phyloP scores from a whole-genome alignment of 345 rosid species.

The Eucalyptus viminalis region DNA sequence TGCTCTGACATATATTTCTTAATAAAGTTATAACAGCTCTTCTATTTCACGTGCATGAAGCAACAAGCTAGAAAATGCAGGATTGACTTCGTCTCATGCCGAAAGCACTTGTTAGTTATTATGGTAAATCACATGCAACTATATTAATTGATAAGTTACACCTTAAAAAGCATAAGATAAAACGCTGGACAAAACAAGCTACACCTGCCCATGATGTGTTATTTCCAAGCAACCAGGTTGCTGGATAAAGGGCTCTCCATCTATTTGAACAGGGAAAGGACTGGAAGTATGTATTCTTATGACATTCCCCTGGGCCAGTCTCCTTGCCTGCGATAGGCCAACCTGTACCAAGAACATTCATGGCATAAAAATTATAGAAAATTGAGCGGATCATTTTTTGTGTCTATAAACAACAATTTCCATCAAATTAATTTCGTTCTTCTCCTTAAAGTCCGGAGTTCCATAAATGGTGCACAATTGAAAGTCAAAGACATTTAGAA shows the following conservation, averaged over 20 bases:
- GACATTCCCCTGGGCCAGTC: constrained; percentile 50
- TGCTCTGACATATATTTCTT: neutral
- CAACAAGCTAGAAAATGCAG: neutral
- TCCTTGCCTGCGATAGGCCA: constrained; percentile 64
- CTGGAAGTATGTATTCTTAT: constrained; percentile 50
- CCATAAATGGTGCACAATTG: neutral
- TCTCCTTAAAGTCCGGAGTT: neutral
- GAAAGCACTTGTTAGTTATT: neutral
- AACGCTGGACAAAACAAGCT: neutral
- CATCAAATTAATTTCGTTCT: neutral
- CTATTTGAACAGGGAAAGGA: constrained; percentile 60
- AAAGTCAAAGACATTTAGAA: neutral
- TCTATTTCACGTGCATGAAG: neutral
- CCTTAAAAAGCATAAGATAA: neutral
- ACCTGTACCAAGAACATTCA: constrained; percentile 8
- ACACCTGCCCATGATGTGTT: constrained; percentile 64
- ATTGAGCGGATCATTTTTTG: neutral
- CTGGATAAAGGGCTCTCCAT: constrained; percentile 64
- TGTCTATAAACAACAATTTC: neutral
- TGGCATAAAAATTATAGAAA: neutral
- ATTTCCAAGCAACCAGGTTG: constrained; percentile 61
- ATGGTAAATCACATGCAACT: neutral
- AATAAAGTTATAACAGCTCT: neutral
- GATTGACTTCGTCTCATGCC: neutral
- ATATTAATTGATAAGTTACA: neutral